Conservation (phyloP, 2,329 filamentous ascomycete species). For the Colletotrichum sp. region DNA sequence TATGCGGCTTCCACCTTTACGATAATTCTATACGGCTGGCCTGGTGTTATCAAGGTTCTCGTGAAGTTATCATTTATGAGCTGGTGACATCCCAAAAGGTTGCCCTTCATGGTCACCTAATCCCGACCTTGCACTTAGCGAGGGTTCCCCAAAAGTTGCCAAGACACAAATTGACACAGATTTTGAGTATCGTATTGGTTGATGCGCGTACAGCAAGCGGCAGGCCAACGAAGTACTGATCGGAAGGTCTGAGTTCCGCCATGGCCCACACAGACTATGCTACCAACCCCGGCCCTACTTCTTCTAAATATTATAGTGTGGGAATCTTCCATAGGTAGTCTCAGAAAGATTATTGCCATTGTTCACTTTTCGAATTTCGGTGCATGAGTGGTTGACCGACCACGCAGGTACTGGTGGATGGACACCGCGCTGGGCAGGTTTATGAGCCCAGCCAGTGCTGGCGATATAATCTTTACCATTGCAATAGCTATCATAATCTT, state of each 20-base stretch:
- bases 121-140: neutral
- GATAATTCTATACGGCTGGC: neutral
- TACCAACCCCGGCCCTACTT: rapidly evolving
- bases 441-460: neutral
- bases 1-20: neutral
- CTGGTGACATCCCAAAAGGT: neutral
- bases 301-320: rapidly evolving
- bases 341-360: neutral
- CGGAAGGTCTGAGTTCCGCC: neutral
- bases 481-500: neutral
- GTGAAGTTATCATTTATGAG: neutral
- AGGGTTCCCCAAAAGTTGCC: neutral
- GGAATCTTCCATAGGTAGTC: neutral
- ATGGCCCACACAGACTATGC: neutral
- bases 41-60: neutral
- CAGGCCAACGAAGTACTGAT: neutral
- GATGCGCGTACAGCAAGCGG: neutral
- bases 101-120: neutral
- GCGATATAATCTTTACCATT: neutral
- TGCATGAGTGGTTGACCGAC: neutral
- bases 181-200: neutral
- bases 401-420: neutral
- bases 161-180: neutral
- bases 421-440: neutral
- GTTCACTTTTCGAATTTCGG: neutral